Evolutionary conservation across 805 yeast genomes (phyloP), one percentile per base, ranked within the genome.

Genomic region (Ogataea salicorniae): DNA sequence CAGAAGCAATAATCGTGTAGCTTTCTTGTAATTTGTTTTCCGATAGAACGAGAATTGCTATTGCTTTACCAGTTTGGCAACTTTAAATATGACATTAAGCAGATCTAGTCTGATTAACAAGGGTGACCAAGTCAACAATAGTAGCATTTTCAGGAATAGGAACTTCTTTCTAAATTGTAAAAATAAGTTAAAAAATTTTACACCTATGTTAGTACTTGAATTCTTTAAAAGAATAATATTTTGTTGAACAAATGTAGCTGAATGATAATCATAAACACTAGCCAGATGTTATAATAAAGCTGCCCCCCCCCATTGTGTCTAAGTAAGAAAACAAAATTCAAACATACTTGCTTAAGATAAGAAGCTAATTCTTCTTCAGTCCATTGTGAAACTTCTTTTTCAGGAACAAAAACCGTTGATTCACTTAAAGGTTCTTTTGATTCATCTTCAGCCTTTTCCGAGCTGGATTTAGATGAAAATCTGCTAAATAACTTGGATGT

Each of bases 101-200:
- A 55, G 55, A 67, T 66, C 57, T 61, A 59, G 71, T 61, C 61
- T 75, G 66, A 53, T 66, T 62, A 69, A 69, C 74, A 65, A 73
- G 70, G 72, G 77, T 54, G 57, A 73, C 68, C 69, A 73, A 73
- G 64, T 68, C 70, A 63, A 64, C 64, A 63, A 64, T 68, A 67
- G 73, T 60, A 68, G 74, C 71, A 68, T 69, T 63, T 59, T 68
- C 62, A 58, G 77, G 74, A 66, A 73, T 62, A 58, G 61, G 58
- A 66, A 73, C 64, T 58, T 73, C 77, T 72, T 73, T 72, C 78
- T 74, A 49, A 45, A 49, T 22, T 20, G 47, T 56, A 15, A 20
- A 14, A 33, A 37, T 4, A 9, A 15, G 23, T 5, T n/a, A 13
- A 37, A 26, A n/a, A 43, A 16, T n/a, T 43, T 43, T 26, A 26